Conservation (phyloP, 2,329 filamentous ascomycete genomes). For the Aspergillus proliferans region DNA sequence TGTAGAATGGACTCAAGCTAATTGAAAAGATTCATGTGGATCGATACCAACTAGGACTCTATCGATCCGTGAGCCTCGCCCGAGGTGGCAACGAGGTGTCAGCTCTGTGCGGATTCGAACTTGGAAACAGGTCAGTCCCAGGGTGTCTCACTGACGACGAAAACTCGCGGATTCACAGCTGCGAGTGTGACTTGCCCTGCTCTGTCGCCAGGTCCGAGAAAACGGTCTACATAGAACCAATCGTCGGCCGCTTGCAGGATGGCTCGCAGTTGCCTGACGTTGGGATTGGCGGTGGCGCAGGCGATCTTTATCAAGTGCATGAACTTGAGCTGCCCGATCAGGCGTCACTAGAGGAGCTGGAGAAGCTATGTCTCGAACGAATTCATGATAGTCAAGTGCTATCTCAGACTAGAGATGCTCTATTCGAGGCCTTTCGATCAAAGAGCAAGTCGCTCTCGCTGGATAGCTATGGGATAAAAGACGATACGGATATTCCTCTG, state of each 20-base stretch:
- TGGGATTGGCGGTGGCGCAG: slow-evolving; percentile 72
- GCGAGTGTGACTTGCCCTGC: slow-evolving; percentile 60
- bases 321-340: slow-evolving; percentile 57
- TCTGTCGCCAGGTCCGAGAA: slow-evolving; percentile 36
- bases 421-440: slow-evolving; percentile 28
- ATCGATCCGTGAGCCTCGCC: slow-evolving; percentile 53
- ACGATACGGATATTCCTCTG: slow-evolving; percentile 33
- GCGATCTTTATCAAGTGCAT: slow-evolving; percentile 63
- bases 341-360: slow-evolving; percentile 46
- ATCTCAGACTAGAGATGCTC: slow-evolving; percentile 22
- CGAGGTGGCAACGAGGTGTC: slow-evolving; percentile 54
- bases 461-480: slow-evolving; percentile 31
- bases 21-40: slow-evolving; percentile 66
- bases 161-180: slow-evolving; percentile 70
- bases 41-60: slow-evolving; percentile 69
- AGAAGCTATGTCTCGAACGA: slow-evolving; percentile 44
- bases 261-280: slow-evolving; percentile 64
- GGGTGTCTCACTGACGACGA: slow-evolving; percentile 66
- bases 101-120: slow-evolving; percentile 64
- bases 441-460: slow-evolving; percentile 31
- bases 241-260: slow-evolving; percentile 56
- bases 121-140: slow-evolving; percentile 62
- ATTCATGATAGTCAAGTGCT: slow-evolving; percentile 25
- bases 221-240: slow-evolving; percentile 71
- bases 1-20: background rate